phyloP scores from a whole-genome alignment of 257 asterid species.

The Oldenlandia corymbosa region DNA sequence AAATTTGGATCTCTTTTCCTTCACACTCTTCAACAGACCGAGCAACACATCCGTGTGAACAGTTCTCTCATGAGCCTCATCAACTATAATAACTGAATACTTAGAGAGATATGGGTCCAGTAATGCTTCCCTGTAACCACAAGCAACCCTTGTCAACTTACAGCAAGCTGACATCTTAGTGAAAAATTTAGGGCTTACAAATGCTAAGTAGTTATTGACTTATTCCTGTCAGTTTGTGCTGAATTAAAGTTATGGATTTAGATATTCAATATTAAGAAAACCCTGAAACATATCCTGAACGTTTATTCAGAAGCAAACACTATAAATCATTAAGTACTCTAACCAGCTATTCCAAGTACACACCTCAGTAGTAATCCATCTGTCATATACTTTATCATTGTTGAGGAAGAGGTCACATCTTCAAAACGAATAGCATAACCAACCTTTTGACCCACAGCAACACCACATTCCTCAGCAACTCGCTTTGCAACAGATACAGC shows the following conservation, averaged over 20 bases:
- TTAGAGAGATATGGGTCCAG: constrained; percentile 79
- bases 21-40: constrained; percentile 82
- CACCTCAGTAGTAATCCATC: constrained; percentile 94
- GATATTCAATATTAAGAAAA: not conserved
- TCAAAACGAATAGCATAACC: constrained; percentile 95
- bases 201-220: not conserved
- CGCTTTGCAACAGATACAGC: constrained; percentile 93
- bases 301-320: not conserved
- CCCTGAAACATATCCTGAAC: not conserved
- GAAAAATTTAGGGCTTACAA: not conserved
- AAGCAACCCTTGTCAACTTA: constrained; percentile 13
- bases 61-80: constrained; percentile 98
- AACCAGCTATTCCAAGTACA: constrained; percentile 23
- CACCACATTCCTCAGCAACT: constrained; percentile 91
- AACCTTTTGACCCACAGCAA: constrained; percentile 68
- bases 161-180: constrained; percentile 3
- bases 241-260: not conserved
- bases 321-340: not conserved
- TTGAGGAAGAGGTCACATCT: constrained; percentile 70
- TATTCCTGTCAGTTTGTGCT: not conserved
- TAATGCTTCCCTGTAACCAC: constrained; percentile 73
- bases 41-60: constrained; percentile 96
- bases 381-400: constrained; percentile 91
- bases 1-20: constrained; percentile 56
- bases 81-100: constrained; percentile 90